Evolutionary conservation across 352 stramenopile genomes (phyloP), one percentile per base, ranked within the genome.

Genomic region (Phytophthora uliginosa): DNA sequence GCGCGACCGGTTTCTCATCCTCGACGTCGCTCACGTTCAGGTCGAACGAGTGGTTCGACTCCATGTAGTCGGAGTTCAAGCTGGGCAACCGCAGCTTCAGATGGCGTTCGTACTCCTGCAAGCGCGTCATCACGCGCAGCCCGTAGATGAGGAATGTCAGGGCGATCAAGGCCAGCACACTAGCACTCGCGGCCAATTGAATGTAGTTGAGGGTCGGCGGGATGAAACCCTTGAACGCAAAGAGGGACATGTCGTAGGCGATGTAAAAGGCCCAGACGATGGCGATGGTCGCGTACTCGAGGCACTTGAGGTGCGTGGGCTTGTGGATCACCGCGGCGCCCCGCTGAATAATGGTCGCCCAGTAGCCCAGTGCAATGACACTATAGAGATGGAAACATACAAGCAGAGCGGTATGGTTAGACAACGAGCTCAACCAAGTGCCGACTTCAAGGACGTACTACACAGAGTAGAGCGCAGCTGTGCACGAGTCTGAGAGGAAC

Each of bases 401-500:
- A 50, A 45, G 12, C 9, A 13, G 4, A 33, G 13, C n/a, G 8
- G 9, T 15, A 48, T 48, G 12, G 17, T 34, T 12, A 47, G 56
- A 51, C 26, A 33, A 48, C 8, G 28, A 63, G 28, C 13, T 18
- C 36, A 45, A n/a, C 13, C 36, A 13, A n/a, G 17, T 13, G 34
- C 31, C 28, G 38, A 47, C 28, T 26, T 54, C 31, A 28, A 28
- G 2, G 17, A 82, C 79, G 54, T 74, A 87, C 79, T 84, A 89
- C 58, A 91, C 78, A 1, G 83, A 84, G 74, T 82, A 89, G 22
- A 91, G 65, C 53, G 83, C 74, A 4, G 83, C 83, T 4, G 85
- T 93, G 48, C 85, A 93, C 42, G 84, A 82, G 66, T 93, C 76
- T 7, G 78, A 70, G 56, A 91, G 67, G 48, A 90, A 89, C 4